These are phyloP conservation scores for Microcyclosporella mali DNA, from an alignment of 2,329 filamentous ascomycete species.

Conservation along the genomic window DNA sequence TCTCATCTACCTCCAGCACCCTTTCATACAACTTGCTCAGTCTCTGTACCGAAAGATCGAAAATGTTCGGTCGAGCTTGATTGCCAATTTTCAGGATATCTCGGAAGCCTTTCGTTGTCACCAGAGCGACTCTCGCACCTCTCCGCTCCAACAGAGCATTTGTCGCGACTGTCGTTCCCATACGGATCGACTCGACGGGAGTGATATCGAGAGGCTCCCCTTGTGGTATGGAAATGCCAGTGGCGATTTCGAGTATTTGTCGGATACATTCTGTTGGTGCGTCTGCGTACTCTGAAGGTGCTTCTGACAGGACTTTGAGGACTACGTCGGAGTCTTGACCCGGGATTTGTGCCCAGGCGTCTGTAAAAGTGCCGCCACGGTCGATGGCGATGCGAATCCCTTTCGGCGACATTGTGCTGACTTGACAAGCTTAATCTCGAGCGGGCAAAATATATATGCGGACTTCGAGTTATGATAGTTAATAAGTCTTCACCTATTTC, in stretches of 20 bases:
- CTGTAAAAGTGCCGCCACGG: conserved; percentile 37
- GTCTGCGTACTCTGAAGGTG: conserved; percentile 29
- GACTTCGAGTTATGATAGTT: too few species aligned
- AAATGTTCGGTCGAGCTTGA: conserved; percentile 82
- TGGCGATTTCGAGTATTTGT: conserved; percentile 25
- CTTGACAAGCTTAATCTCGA: too few species aligned
- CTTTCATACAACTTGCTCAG: conserved; percentile 76
- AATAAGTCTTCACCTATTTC: too few species aligned
- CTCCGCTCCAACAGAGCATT: conserved; percentile 84
- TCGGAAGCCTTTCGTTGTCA: conserved; percentile 80
- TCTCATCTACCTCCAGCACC: conserved; percentile 78
- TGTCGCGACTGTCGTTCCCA: conserved; percentile 72
- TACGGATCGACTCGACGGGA: conserved; percentile 17
- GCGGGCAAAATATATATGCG: too few species aligned
- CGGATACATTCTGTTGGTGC: conserved; percentile 31
- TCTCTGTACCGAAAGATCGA: conserved; percentile 76
- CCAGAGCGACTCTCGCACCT: conserved; percentile 74
- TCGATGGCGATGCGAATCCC: conserved; percentile 65
- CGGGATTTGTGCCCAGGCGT: conserved; percentile 38
- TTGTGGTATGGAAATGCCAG: conserved; percentile 15
- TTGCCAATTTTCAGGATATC: conserved; percentile 84
- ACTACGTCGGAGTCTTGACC: conserved; percentile 23
- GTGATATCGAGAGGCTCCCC: conserved; percentile 13
- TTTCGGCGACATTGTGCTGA: conserved; percentile 4
- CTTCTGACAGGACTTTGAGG: conserved; percentile 28